Percentiles rank a stretch among this genome's conserved stretches.
phyloP scores from a whole-genome alignment of 768 basidiomycete genomes.

The Lenzites betulinus region DNA sequence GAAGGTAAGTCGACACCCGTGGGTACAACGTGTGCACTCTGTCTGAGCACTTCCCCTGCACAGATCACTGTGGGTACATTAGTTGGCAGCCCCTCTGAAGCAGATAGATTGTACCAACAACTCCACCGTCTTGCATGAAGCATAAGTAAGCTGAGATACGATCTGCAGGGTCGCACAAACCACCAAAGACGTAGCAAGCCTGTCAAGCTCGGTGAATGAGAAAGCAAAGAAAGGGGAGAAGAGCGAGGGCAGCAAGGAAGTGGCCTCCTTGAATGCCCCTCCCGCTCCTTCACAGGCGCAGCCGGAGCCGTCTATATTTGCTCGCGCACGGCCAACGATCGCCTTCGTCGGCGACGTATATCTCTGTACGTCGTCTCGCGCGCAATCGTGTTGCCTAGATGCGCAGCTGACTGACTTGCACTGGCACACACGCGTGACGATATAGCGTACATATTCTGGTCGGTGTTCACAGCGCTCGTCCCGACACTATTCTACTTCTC shows the following conservation, averaged over 20 bases:
- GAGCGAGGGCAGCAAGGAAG: neutral
- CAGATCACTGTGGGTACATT: slow-evolving; percentile 32
- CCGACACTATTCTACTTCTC: slow-evolving; percentile 90
- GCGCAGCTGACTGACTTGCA: neutral
- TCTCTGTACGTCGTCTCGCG: slow-evolving; percentile 50
- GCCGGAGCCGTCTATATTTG: neutral
- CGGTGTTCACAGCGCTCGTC: slow-evolving; percentile 75
- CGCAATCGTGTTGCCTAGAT: neutral
- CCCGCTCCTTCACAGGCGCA: neutral
- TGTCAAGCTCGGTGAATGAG: neutral
- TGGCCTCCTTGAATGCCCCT: neutral
- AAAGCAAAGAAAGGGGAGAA: neutral
- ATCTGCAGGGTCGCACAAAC: neutral
- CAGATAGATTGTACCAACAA: slow-evolving; percentile 48
- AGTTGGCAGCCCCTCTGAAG: slow-evolving; percentile 20
- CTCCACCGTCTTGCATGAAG: slow-evolving; percentile 44
- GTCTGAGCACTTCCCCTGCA: slow-evolving; percentile 19
- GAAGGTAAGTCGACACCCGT: slow-evolving; percentile 41
- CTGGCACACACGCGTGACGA: too few species aligned
- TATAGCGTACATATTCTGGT: slow-evolving; percentile 80
- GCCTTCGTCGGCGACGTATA: slow-evolving; percentile 51
- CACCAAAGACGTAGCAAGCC: neutral
- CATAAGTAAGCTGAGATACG: slow-evolving; percentile 2
- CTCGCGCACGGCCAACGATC: slow-evolving; percentile 5
- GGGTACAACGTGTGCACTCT: neutral